Evolutionary conservation across 148 eudicot species (phyloP), one percentile per base, ranked within the genome.

Genomic region (Rhododendron griersonianum): DNA sequence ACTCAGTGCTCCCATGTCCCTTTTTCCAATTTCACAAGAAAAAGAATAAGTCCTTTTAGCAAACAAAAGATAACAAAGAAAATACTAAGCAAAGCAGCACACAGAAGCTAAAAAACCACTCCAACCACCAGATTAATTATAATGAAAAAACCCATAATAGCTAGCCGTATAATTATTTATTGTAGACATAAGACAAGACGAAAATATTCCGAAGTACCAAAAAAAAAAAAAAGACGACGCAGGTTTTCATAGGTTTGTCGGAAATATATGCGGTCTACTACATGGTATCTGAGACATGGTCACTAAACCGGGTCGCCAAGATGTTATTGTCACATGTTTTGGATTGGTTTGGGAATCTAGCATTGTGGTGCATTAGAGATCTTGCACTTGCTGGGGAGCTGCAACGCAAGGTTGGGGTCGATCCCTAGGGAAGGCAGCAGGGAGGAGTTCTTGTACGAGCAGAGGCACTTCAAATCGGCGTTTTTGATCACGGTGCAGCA

Each of bases 371-470:
- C 53, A 45, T 78, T 21, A 11, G 81, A 48, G 81, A 78, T n/a
- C 2, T 78, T 78, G 81, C 81, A 78, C 53, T 78, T 78, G 81
- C n/a, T 25, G 14, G 81, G 81, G 55, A 78, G 55, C 81, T 78
- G 53, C 53, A 78, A 9, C 16, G 81, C 81, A 2, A 78, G 81
- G 0, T 78, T 78, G 14, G 81, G 81, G 55, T 45, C 55, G 33
- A 78, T 78, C 11, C 81, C 81, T 0, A 78, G 81, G 10, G 81
- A 78, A 45, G 81, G 81, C 16, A 78, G 30, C 16, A 78, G 30
- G 30, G n/a, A 21, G 18, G 33, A 23, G 55, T 78, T 78, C 81
- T 44, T 78, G 81, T 78, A 45, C 6, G 55, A 45, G 55, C 81
- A 78, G 10, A 78, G 81, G 33, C 81, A 78, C 23, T 44, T 39